A percentile compares a stretch with the other conserved stretches of the same genome.
Evolutionary conservation across 2,329 filamentous ascomycete genomes (phyloP).

Genomic region (Nemania sp.): DNA sequence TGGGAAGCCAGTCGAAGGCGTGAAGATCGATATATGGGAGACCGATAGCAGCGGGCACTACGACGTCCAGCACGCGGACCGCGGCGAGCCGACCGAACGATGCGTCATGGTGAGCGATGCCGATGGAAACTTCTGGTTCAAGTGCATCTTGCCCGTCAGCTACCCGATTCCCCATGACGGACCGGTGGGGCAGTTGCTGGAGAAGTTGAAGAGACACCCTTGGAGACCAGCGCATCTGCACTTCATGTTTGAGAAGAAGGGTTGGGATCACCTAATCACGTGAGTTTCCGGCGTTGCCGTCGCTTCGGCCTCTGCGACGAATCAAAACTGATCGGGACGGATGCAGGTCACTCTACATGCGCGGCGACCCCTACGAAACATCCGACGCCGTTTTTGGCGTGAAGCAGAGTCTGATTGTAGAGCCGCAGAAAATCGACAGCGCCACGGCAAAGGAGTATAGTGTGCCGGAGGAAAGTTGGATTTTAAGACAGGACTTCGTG

Average conservation of each 20-base stretch:
- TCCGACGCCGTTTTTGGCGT: slow-evolving; percentile 87
- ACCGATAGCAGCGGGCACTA: slow-evolving; percentile 80
- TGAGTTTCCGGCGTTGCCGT: slow-evolving; percentile 48
- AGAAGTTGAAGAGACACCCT: slow-evolving; percentile 69
- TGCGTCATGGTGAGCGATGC: slow-evolving; percentile 71
- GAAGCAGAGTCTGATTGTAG: slow-evolving; percentile 76
- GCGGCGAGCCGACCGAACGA: slow-evolving; percentile 67
- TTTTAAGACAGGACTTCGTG: slow-evolving; percentile 76
- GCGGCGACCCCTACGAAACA: slow-evolving; percentile 78
- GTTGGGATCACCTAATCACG: slow-evolving; percentile 82
- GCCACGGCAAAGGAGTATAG: slow-evolving; percentile 63
- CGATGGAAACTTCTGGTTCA: slow-evolving; percentile 81
- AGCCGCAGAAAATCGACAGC: slow-evolving; percentile 55
- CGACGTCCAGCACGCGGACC: slow-evolving; percentile 74
- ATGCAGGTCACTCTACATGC: slow-evolving; percentile 76
- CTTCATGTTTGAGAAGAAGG: slow-evolving; percentile 83
- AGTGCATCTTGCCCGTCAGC: slow-evolving; percentile 79
- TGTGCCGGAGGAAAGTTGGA: slow-evolving; percentile 63
- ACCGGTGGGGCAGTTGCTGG: slow-evolving; percentile 74
- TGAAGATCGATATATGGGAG: slow-evolving; percentile 83
- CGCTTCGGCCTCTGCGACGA: neutral
- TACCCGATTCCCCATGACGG: slow-evolving; percentile 87
- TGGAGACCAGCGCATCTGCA: slow-evolving; percentile 81
- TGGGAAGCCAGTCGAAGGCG: slow-evolving; percentile 64
- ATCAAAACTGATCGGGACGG: neutral